These are phyloP conservation scores for Helicocarpus griseus DNA, from an alignment of 2,329 filamentous ascomycete species.

Conservation along the genomic window DNA sequence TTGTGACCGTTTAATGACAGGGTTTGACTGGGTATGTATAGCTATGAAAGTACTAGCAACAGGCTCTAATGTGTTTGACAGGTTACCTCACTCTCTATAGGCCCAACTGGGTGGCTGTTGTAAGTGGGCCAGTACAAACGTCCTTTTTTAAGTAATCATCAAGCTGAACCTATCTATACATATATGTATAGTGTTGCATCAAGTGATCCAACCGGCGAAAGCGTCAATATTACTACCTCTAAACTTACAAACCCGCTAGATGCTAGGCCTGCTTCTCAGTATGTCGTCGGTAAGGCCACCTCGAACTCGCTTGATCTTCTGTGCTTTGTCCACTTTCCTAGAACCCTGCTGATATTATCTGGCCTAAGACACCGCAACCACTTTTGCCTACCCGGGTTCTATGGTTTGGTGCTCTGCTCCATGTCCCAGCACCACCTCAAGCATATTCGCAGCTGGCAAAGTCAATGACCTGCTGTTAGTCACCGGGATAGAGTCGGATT, in stretches of 20 bases:
- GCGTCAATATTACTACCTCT: not conserved
- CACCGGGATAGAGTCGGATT: conserved; percentile 19
- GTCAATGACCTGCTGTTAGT: conserved; percentile 27
- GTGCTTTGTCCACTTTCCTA: not conserved
- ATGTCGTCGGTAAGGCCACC: not conserved
- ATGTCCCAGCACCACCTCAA: conserved; percentile 19
- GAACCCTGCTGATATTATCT: not conserved
- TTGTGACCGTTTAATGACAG: not conserved
- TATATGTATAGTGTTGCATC: not conserved
- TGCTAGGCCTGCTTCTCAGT: not conserved
- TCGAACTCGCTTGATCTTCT: not conserved
- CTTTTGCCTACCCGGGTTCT: conserved; percentile 17
- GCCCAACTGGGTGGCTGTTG: conserved; percentile 26
- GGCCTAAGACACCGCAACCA: conserved; percentile 1
- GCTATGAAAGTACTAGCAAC: not conserved
- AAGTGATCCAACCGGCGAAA: not conserved
- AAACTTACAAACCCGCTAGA: not conserved
- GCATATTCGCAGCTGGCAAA: conserved; percentile 29
- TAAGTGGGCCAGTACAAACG: conserved; percentile 11
- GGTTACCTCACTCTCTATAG: conserved; percentile 29
- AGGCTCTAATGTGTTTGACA: conserved; percentile 8
- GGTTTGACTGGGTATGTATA: conserved; percentile 10
- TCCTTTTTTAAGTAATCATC: not conserved
- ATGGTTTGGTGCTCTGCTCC: conserved; percentile 30
- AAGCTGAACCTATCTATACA: not conserved